Evolutionary conservation across 2,329 filamentous ascomycete genomes (phyloP).

Genomic region (Emericellopsis atlantica): DNA sequence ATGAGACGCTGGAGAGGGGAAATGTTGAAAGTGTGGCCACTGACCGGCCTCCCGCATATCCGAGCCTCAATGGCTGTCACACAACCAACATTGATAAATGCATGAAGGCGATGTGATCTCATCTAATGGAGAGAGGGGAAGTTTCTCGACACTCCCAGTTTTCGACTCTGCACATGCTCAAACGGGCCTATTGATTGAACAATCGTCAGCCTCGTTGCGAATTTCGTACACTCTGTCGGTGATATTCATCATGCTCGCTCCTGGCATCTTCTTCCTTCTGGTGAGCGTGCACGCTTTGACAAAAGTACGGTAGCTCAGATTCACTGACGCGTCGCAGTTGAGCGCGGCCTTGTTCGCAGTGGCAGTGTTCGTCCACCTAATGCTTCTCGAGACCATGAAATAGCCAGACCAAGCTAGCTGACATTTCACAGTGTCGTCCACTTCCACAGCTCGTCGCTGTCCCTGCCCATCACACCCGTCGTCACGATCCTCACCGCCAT

Average conservation of each 20-base stretch:
- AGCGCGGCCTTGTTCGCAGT: slow-evolving; percentile 15
- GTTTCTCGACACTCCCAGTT: too few species aligned
- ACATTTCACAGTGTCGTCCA: slow-evolving; percentile 21
- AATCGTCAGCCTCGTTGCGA: too few species aligned
- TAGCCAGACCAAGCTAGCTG: slow-evolving; percentile 1
- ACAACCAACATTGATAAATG: too few species aligned
- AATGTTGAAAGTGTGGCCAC: too few species aligned
- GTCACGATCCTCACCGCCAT: slow-evolving; percentile 23
- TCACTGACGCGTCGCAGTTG: slow-evolving; percentile 6
- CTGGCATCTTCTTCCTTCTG: not conserved
- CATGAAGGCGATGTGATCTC: too few species aligned
- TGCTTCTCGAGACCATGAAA: not conserved
- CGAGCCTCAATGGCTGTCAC: not conserved
- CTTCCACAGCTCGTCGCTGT: slow-evolving; percentile 22
- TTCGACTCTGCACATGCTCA: too few species aligned
- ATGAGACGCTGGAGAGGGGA: too few species aligned
- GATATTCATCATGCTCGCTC: not conserved
- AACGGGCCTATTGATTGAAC: too few species aligned
- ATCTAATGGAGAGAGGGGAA: too few species aligned
- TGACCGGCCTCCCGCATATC: slow-evolving; percentile 1
- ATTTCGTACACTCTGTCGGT: too few species aligned
- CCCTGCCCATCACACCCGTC: slow-evolving; percentile 22
- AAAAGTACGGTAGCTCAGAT: too few species aligned
- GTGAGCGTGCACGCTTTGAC: not conserved
- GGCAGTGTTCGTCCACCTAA: slow-evolving; percentile 12